Evolutionary conservation across 2,329 filamentous ascomycete genomes (phyloP), one percentile per base, ranked within the genome.

Genomic region (Coniochaeta ligniaria): DNA sequence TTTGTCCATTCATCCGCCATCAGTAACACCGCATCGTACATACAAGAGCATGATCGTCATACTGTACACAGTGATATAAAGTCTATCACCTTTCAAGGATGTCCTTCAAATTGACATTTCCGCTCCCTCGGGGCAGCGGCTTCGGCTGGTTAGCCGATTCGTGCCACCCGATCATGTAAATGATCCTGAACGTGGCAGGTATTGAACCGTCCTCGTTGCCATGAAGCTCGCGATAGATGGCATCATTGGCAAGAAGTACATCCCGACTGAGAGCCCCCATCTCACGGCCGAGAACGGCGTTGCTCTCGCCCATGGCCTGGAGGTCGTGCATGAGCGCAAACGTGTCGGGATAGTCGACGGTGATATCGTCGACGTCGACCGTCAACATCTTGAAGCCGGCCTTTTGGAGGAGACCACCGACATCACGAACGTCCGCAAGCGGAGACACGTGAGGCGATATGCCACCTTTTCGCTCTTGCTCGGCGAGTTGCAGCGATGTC

Each of bases 141-240:
- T 94, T 81, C 2, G 88, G 81, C 75, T 98, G 93, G 59, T 87
- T 84, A 33, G 83, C 82, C 1, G 90, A 88, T 66, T 93, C 90
- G 72, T 94, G 96, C 95, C 95, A 99, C 0, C 95, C 95, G 74
- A 99, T 99, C 93, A 98, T 97, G 74, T 95, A 96, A 63, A 99
- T 97, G 67, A 96, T 83, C 66, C 95, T 84, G 71, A 97, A 99
- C 0, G 95, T 99, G 1, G 95, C 95, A 0, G 95, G 95, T 63
- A 95, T 81, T 1, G 78, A 84, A 22, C 84, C 89, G 68, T 91
- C 89, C 50, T 87, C 83, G 68, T 96, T 92, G 20, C 91, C 93
- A 73, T 99, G 92, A 60, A 99, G 76, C 71, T 89, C 87, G 56
- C 86, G 83, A 72, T 99, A 99, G 61, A 99, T 96, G 45, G 86